Percentiles rank a stretch among this genome's conserved stretches.
These are phyloP conservation scores for Prosopis cineraria DNA, from an alignment of 306 rosid genomes.

Conservation along the genomic window DNA sequence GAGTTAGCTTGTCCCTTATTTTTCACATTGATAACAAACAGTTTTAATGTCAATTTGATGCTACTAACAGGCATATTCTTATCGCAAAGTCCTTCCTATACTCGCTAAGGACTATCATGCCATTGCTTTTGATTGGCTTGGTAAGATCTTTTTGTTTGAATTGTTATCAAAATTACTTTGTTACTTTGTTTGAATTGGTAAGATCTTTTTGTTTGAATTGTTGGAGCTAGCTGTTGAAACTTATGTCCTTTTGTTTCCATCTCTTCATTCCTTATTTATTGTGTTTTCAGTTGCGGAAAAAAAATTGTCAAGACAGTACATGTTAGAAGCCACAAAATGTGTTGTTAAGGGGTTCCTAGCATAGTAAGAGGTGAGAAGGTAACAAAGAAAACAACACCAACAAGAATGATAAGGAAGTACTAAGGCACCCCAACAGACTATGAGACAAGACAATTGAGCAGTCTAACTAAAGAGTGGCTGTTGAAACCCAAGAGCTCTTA, in stretches of 20 bases:
- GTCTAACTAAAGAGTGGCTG: background rate
- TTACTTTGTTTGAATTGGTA: conserved; percentile 60
- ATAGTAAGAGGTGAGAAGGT: background rate
- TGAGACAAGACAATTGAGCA: background rate
- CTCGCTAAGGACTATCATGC: conserved; percentile 65
- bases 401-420: background rate
- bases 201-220: conserved; percentile 26
- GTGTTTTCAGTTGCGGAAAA: background rate
- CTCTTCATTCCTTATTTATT: conserved; percentile 2
- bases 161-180: conserved; percentile 12
- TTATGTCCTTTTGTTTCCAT: conserved; percentile 19
- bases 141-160: conserved; percentile 44
- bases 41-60: conserved; percentile 29
- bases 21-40: conserved; percentile 4
- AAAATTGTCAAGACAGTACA: background rate
- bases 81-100: conserved; percentile 80
- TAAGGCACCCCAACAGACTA: background rate
- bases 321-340: conserved; percentile 10
- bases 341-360: background rate
- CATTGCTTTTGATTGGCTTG: conserved; percentile 90
- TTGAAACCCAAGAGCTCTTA: background rate
- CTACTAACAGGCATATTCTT: conserved; percentile 78
- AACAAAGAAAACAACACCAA: background rate
- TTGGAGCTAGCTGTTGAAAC: conserved; percentile 1
- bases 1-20: conserved; percentile 1